These are phyloP conservation scores for Arabis hirsuta DNA, from an alignment of 345 rosid genomes.

Conservation along the genomic window DNA sequence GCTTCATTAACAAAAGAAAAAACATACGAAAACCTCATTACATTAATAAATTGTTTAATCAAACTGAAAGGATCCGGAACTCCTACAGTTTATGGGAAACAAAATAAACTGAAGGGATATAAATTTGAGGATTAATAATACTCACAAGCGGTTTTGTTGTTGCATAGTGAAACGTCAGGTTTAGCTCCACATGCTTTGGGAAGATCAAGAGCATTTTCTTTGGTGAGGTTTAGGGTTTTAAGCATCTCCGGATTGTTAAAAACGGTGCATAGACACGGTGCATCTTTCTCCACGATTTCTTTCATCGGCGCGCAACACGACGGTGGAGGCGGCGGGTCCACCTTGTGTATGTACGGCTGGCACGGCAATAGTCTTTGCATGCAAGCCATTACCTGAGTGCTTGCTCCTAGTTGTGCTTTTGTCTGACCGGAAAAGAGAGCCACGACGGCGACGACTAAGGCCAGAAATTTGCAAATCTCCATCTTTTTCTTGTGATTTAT, in stretches of 20 bases:
- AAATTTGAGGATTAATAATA: neutral
- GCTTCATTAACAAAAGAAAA: conserved; percentile 18
- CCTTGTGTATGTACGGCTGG: conserved; percentile 37
- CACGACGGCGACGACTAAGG: neutral
- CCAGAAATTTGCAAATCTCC: neutral
- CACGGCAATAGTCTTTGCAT: conserved; percentile 54
- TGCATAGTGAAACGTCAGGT: conserved; percentile 50
- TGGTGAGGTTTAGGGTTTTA: conserved; percentile 48
- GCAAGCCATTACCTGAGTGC: conserved; percentile 37
- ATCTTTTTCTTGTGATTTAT: conserved; percentile 4
- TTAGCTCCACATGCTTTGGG: conserved; percentile 59
- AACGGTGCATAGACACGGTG: conserved; percentile 54
- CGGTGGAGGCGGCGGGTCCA: conserved; percentile 45
- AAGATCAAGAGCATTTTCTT: conserved; percentile 52
- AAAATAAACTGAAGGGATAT: neutral
- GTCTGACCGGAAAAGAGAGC: conserved; percentile 22
- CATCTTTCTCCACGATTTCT: conserved; percentile 40
- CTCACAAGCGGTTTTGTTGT: conserved; percentile 31
- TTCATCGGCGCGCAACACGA: conserved; percentile 60
- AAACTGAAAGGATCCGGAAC: neutral
- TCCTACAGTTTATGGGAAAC: no score
- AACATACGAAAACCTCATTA: neutral
- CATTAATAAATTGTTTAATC: neutral
- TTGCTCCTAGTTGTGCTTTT: conserved; percentile 28
- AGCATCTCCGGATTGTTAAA: conserved; percentile 39